Evolutionary conservation across 352 stramenopile genomes (phyloP).

Genomic region (Phytopythium sindhum): DNA sequence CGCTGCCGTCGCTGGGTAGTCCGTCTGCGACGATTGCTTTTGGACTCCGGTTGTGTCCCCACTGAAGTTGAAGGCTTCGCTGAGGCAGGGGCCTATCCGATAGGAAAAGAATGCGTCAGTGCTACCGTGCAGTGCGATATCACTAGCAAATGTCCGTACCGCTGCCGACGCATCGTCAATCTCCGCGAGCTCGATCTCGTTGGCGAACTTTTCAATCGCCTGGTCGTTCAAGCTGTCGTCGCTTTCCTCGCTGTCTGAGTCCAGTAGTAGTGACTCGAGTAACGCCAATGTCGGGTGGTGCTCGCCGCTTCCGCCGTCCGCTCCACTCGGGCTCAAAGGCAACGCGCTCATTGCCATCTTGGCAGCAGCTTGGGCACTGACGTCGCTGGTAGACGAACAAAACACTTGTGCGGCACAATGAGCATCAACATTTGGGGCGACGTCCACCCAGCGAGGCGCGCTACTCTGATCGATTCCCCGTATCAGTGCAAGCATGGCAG

Average conservation of each 20-base stretch:
- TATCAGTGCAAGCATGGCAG: not conserved
- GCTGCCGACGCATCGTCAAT: not conserved
- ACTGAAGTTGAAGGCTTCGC: not conserved
- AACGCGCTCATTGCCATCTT: not conserved
- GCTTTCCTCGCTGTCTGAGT: not conserved
- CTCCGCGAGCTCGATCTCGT: constrained; percentile 5
- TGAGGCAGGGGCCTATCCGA: not conserved
- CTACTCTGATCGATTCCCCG: not conserved
- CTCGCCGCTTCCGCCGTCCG: not conserved
- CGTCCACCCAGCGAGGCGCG: not conserved
- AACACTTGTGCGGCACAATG: not conserved
- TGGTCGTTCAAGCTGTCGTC: not conserved
- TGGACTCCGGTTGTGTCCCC: not conserved
- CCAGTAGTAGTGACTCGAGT: constrained; percentile 1
- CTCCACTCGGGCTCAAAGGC: not conserved
- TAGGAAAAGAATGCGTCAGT: not conserved
- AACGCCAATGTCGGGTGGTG: not conserved
- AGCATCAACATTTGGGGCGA: not conserved
- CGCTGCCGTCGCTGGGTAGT: not conserved
- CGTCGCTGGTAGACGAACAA: not conserved
- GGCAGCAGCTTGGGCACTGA: not conserved
- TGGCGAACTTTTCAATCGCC: constrained; percentile 5
- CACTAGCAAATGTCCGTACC: not conserved
- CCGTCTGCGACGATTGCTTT: not conserved
- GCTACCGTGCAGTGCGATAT: not conserved